Conservation (phyloP, 2,329 filamentous ascomycete genomes). For the Talaromyces sp. region DNA sequence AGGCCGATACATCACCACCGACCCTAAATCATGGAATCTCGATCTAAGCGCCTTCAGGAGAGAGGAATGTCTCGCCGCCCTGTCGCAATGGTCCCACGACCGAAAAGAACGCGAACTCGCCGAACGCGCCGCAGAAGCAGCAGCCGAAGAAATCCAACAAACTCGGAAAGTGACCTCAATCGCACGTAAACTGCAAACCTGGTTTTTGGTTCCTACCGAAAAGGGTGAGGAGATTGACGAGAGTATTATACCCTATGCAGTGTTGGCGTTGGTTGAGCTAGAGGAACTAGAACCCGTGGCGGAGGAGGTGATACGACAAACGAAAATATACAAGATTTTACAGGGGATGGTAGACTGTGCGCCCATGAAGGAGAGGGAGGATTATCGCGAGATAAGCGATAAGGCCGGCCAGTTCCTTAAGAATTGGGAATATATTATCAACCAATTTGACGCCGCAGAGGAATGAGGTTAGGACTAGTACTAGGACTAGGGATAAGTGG, state of each 20-base stretch:
- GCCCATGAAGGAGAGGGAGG: neutral
- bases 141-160: neutral
- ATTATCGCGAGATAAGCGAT: neutral
- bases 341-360: neutral
- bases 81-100: neutral
- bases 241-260: neutral
- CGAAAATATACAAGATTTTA: neutral
- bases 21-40: neutral
- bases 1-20: neutral
- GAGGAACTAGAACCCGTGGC: neutral
- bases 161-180: neutral
- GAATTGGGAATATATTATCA: neutral
- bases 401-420: neutral
- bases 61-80: conserved; percentile 1
- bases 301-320: neutral
- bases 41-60: conserved; percentile 9
- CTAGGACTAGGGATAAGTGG: neutral
- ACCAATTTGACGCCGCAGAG: neutral
- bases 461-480: neutral
- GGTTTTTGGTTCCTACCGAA: neutral
- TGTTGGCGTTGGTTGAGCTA: neutral
- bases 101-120: neutral
- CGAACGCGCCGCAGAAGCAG: neutral
- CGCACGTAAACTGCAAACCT: neutral
- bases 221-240: neutral